Evolutionary conservation across 805 yeast genomes (phyloP).

Genomic region (Zygosaccharomyces lentus): DNA sequence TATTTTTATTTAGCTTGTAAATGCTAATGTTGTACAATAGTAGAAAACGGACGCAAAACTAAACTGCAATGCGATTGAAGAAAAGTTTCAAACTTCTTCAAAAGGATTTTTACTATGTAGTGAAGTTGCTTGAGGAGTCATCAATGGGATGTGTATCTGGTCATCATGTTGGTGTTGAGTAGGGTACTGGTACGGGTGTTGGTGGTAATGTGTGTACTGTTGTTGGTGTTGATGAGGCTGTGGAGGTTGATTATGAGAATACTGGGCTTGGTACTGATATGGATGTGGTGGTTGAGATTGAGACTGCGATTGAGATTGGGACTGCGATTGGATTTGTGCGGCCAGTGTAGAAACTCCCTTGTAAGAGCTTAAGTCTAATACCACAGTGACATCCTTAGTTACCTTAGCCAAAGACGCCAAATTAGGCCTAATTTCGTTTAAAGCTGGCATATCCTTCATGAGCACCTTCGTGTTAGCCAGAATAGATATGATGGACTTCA

Average conservation of each 20-base stretch:
- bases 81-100: conserved; percentile 10
- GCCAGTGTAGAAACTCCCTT: conserved; percentile 29
- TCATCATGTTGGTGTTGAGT: conserved; percentile 5
- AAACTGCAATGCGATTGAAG: neutral
- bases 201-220: conserved; percentile 5
- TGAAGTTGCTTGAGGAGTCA: conserved; percentile 21
- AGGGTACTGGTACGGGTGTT: conserved; percentile 2
- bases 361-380: conserved; percentile 64
- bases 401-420: conserved; percentile 80
- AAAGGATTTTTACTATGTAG: conserved; percentile 18
- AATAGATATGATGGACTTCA: conserved; percentile 79
- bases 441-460: conserved; percentile 72
- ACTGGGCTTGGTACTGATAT: conserved; percentile 7
- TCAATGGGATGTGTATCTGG: conserved; percentile 19
- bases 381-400: conserved; percentile 87
- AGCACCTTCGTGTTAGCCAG: conserved; percentile 78
- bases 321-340: conserved; percentile 11
- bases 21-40: conserved; percentile 2
- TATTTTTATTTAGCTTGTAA: neutral
- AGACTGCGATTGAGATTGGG: conserved; percentile 10
- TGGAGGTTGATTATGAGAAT: conserved; percentile 16
- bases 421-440: conserved; percentile 74
- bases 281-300: conserved; percentile 16
- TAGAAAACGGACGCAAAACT: neutral
- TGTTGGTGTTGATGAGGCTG: conserved; percentile 11